These are phyloP conservation scores for Ogataea paradorogensis DNA, from an alignment of 805 yeast species.

Conservation along the genomic window DNA sequence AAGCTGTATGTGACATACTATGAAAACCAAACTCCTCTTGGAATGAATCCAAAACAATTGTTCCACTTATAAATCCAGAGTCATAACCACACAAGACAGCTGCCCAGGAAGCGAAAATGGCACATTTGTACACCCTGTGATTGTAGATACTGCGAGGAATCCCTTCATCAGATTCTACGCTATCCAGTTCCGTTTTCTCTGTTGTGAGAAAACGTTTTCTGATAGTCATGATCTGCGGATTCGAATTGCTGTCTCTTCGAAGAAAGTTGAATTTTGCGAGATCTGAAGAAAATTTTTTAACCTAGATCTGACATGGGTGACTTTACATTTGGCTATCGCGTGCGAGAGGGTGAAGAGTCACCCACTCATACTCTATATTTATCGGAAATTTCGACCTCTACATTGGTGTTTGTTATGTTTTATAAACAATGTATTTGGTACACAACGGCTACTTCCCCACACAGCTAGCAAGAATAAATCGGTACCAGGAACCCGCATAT, in stretches of 20 bases:
- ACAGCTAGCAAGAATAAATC: neutral
- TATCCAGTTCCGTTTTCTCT: neutral
- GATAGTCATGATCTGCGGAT: neutral
- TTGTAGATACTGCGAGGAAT: conserved; percentile 5
- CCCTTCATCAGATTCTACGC: conserved; percentile 1
- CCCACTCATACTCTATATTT: no score
- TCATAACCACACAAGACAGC: conserved; percentile 12
- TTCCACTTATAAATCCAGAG: conserved; percentile 13
- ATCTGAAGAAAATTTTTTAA: neutral
- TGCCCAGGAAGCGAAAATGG: conserved; percentile 12
- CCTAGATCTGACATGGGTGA: neutral
- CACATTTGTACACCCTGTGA: conserved; percentile 8
- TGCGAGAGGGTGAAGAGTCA: no score
- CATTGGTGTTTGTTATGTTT: no score
- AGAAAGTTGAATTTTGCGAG: neutral
- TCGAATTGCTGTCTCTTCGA: neutral
- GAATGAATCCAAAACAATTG: conserved; percentile 9
- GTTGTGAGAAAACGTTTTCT: neutral
- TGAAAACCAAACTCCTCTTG: conserved; percentile 9
- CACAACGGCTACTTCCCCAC: no score
- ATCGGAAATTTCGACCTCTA: no score
- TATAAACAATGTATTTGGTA: no score
- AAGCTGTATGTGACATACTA: neutral
- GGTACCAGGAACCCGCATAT: neutral
- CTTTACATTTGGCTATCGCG: neutral